phyloP scores from a whole-genome alignment of 345 rosid species.

The Raphanus raphanistrum region DNA sequence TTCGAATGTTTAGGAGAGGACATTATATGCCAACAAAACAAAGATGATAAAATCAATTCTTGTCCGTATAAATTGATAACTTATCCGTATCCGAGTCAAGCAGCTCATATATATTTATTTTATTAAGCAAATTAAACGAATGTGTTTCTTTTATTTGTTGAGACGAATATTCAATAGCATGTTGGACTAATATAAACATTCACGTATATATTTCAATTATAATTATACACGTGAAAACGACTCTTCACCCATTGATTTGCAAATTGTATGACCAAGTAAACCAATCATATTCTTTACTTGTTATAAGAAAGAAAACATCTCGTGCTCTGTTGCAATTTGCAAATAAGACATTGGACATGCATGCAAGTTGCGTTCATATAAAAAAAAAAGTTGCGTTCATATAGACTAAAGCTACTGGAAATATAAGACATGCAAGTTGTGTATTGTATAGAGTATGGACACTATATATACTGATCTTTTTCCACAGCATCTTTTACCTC shows the following conservation, averaged over 20 bases:
- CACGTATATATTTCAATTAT: not conserved
- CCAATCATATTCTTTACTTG: slow-evolving; percentile 5
- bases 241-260: slow-evolving; percentile 28
- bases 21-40: slow-evolving; percentile 1
- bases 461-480: not conserved
- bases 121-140: not conserved
- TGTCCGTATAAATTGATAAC: slow-evolving; percentile 26
- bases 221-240: slow-evolving; percentile 27
- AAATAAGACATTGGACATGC: slow-evolving; percentile 7
- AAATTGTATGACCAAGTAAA: slow-evolving; percentile 1
- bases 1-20: not conserved
- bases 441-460: not conserved
- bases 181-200: slow-evolving; percentile 10
- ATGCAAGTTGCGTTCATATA: slow-evolving; percentile 16
- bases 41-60: slow-evolving; percentile 13
- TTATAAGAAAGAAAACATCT: not conserved
- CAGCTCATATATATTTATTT: not conserved
- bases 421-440: slow-evolving; percentile 18
- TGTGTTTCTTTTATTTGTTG: not conserved
- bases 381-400: too few relatives aligned
- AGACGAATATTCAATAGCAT: slow-evolving; percentile 4
- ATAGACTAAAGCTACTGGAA: not conserved
- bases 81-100: slow-evolving; percentile 39
- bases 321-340: slow-evolving; percentile 18
- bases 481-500: not conserved